These are phyloP conservation scores for Tulasnella sp. DNA, from an alignment of 768 basidiomycete species.

Conservation along the genomic window DNA sequence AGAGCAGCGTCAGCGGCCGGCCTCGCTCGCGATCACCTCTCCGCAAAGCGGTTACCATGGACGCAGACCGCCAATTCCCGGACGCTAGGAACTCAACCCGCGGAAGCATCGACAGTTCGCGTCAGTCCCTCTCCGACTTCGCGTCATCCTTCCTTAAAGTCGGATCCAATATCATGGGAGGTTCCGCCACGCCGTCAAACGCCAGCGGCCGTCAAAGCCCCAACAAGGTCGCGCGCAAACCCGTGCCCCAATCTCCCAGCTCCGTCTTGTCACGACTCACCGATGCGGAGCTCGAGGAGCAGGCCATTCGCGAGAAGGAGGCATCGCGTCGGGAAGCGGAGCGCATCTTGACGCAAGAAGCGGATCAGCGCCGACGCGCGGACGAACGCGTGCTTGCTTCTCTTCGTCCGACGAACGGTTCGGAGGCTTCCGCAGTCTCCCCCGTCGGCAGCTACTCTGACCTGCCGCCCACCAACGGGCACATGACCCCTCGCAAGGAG, in stretches of 20 bases:
- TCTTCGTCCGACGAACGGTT: constrained; percentile 42
- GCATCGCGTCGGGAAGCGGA: constrained; percentile 73
- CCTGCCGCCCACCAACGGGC: background rate
- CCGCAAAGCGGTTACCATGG: background rate
- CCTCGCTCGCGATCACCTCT: background rate
- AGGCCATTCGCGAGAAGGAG: constrained; percentile 74
- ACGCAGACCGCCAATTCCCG: background rate
- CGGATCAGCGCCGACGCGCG: constrained; percentile 57
- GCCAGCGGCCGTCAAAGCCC: constrained; percentile 2
- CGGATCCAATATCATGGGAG: background rate
- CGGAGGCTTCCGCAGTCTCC: constrained; percentile 5
- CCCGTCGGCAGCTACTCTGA: constrained; percentile 7
- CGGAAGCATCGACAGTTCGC: constrained; percentile 6
- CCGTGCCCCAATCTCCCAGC: constrained; percentile 20
- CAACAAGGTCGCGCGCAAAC: constrained; percentile 1
- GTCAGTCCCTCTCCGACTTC: background rate
- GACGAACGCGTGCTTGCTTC: constrained; percentile 77
- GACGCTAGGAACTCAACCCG: constrained; percentile 1
- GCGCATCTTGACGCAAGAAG: constrained; percentile 66
- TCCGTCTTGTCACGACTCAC: constrained; percentile 37
- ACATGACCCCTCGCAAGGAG: constrained; percentile 27
- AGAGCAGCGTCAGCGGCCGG: constrained; percentile 8
- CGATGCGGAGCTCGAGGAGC: constrained; percentile 77
- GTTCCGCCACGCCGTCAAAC: background rate
- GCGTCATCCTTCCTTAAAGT: constrained; percentile 16